Percentiles rank a stretch among this genome's conserved stretches.
These are phyloP conservation scores for Rhododendron mucronatum DNA, from an alignment of 148 eudicot species.

Conservation along the genomic window DNA sequence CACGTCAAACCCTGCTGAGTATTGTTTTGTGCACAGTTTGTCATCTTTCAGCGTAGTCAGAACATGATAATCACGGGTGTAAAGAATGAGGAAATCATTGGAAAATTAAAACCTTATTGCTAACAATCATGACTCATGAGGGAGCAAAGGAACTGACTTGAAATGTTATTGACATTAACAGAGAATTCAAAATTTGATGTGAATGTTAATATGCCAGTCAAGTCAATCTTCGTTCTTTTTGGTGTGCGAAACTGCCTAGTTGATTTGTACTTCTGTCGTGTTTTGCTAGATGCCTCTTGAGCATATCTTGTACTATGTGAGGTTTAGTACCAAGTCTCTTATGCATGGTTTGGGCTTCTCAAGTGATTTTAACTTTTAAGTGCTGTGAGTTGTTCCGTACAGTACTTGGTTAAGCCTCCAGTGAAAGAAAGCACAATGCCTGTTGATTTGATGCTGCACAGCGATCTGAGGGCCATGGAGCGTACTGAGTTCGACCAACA, in stretches of 20 bases:
- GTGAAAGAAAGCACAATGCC: conserved; percentile 78
- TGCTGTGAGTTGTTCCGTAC: conserved; percentile 7
- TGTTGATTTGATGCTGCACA: conserved; percentile 68
- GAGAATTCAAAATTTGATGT: neutral
- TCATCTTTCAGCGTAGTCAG: neutral
- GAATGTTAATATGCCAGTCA: neutral
- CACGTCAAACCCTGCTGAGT: neutral
- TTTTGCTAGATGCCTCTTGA: neutral
- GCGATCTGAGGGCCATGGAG: conserved; percentile 76
- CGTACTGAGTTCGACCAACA: conserved; percentile 81
- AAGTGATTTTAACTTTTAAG: neutral
- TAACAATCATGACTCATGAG: no score
- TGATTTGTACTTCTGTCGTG: neutral
- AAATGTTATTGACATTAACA: neutral
- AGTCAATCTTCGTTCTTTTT: neutral
- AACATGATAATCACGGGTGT: neutral
- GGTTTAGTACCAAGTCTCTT: neutral
- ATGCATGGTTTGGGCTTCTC: neutral
- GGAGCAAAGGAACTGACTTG: neutral
- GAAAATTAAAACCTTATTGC: neutral
- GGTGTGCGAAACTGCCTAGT: neutral
- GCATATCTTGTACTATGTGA: neutral
- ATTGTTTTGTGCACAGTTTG: neutral
- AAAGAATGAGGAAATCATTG: neutral
- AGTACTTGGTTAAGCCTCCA: conserved; percentile 80